Base-by-base conservation (phyloP, 2,329 filamentous ascomycete species). In the Metarhizium brunneum region DNA sequence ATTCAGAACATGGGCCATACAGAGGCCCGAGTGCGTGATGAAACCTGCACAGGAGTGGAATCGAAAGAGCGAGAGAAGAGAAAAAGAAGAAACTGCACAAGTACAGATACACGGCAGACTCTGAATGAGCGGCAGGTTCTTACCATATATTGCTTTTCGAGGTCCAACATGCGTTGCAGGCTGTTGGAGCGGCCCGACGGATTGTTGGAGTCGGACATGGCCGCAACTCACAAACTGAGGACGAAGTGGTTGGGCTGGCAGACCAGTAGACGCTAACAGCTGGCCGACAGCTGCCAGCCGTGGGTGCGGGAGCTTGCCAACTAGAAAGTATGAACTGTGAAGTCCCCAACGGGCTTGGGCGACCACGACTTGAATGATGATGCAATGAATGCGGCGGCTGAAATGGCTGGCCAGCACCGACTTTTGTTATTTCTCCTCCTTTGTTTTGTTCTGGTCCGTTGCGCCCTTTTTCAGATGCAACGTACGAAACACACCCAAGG, bases 71-170 rank as follows among this genome's bases (percentile, higher is more conserved):
- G 42, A 52, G 18, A 54, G 45, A 49, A 49, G 16, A 55, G 20
- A 18, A 45, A 50, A n/a, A 11, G 10, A 35, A 35, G 10, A 35
- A 35, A 3, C 32, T 8, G 32, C 10, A 35, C 7, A 35, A 36
- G 36, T 16, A 7, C 42, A 50, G 36, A 38, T 4, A 16, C 14
- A 45, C 6, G n/a, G 16, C 2, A 29, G 29, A 64, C 6, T 47
- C n/a, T 25, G 43, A n/a, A 6, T 10, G 43, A 4, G 43, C 43
- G 25, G 20, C 20, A 25, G 14, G 40, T 47, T 8, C 73, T 71
- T 72, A 84, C 82, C 77, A 81, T 82, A 67, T 73, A 76, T 64
- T 73, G 74, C 64, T 78, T 80, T 64, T 84, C 82, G 53, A 84
- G 68, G 61, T 83, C 79, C 51, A 84, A 72, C 81, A 84, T 83